phyloP scores from a whole-genome alignment of 371 early-diverging fungal genomes.

The Mucor lusitanicus region DNA sequence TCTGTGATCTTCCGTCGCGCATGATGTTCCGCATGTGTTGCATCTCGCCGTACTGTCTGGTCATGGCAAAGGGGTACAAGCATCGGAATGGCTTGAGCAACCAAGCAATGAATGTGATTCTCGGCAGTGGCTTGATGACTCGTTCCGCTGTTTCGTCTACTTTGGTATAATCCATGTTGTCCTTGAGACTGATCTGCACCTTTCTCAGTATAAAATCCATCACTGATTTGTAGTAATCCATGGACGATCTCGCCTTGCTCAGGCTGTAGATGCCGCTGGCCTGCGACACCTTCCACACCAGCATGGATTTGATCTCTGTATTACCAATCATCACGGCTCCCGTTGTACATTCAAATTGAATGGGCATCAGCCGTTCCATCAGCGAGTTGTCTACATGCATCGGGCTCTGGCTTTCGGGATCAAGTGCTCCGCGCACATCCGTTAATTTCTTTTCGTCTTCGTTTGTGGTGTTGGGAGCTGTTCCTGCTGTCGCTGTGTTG shows the following conservation, averaged over 20 bases:
- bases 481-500: background rate
- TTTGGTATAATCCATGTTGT: constrained; percentile 66
- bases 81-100: constrained; percentile 5
- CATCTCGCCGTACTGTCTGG: constrained; percentile 40
- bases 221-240: constrained; percentile 65
- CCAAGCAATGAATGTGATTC: background rate
- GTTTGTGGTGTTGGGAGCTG: background rate
- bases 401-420: constrained; percentile 35
- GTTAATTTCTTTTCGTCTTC: background rate
- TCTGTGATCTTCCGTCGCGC: constrained; percentile 38
- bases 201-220: constrained; percentile 56
- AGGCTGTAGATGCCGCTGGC: constrained; percentile 67
- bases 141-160: constrained; percentile 8
- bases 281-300: constrained; percentile 62
- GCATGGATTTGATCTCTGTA: constrained; percentile 66
- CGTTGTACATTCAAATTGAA: constrained; percentile 70
- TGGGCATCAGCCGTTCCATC: constrained; percentile 65
- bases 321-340: constrained; percentile 81
- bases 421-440: constrained; percentile 15
- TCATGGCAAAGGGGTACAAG: constrained; percentile 25
- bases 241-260: constrained; percentile 53
- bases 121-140: background rate
- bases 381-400: constrained; percentile 33
- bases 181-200: constrained; percentile 58
- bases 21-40: constrained; percentile 52